phyloP scores from a whole-genome alignment of 1,284 basidiomycete species.

The Amylostereum chailletii region DNA sequence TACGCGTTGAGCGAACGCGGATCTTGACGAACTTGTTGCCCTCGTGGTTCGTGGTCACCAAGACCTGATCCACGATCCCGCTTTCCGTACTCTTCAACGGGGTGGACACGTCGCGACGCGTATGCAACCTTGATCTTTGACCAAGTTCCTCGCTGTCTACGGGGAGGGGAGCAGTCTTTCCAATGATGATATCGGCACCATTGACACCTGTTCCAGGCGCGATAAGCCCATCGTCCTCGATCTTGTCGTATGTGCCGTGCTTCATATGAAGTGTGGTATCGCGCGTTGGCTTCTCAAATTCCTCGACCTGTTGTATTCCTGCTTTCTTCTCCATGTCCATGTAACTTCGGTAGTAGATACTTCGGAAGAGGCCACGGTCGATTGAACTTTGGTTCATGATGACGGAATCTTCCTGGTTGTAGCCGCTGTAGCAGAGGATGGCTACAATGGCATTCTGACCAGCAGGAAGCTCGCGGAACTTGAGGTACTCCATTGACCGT shows the following conservation, averaged over 20 bases:
- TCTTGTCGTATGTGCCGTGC: conserved; percentile 97
- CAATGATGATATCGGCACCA: conserved; percentile 98
- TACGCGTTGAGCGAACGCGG: conserved; percentile 88
- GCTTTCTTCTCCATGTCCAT: conserved; percentile 98
- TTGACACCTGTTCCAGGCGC: conserved; percentile 92
- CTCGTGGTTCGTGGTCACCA: conserved; percentile 93
- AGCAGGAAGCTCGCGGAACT: conserved; percentile 95
- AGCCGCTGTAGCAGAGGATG: conserved; percentile 97
- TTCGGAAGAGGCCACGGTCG: conserved; percentile 96
- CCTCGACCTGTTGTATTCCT: conserved; percentile 86
- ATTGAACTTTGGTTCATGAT: conserved; percentile 99
- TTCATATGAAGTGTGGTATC: conserved; percentile 96
- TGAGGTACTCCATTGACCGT: conserved; percentile 97
- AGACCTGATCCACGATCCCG: conserved; percentile 95
- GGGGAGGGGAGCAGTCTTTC: conserved; percentile 96
- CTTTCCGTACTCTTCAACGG: conserved; percentile 97
- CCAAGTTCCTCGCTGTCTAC: conserved; percentile 96
- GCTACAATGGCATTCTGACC: conserved; percentile 98
- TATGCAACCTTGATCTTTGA: conserved; percentile 87
- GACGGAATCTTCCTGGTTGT: conserved; percentile 99
- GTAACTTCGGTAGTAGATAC: conserved; percentile 97
- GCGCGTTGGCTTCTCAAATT: conserved; percentile 94
- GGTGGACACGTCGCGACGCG: conserved; percentile 90
- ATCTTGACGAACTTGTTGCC: conserved; percentile 99
- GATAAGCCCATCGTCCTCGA: conserved; percentile 94